Evolutionary conservation across 768 basidiomycete species (phyloP), one percentile per base, ranked within the genome.

Genomic region (Sarcodon aspratus): DNA sequence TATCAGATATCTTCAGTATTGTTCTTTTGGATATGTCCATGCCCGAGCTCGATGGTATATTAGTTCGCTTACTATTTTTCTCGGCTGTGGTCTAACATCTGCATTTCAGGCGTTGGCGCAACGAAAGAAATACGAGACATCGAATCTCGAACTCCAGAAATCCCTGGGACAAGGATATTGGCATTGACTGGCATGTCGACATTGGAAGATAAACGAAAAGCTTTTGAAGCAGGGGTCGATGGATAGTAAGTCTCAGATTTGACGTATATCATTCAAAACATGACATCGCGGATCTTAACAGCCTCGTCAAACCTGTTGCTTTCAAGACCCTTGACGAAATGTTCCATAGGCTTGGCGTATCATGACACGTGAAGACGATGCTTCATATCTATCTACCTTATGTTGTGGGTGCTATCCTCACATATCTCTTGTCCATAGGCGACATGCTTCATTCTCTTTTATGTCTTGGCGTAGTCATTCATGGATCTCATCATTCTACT

Each of bases 171-270:
- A 27, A 73, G 80, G 50, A 93, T 96, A 46, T 69, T 96, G 43
- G 94, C 93, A 3, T 67, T 97, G 50, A 96, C 93, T 1, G 94
- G 94, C 17, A 85, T 91, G 80, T 94, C 94, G 13, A 90, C 93
- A 7, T 65, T 87, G 5, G 94, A 96, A 60, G 91, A 97, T 63
- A 95, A 94, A 63, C 75, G 88, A 18, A 75, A 79, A 55, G 94
- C 94, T 1, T 95, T 95, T 54, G 83, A 88, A 42, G 88, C 87
- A 46, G 94, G 94, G 0, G 91, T 97, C 46, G 89, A 96, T 55
- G 93, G 94, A 68, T 95, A 95, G 91, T 94, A 59, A 54, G 89
- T 80, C n/a, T 15, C 33, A 45, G 33, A 3, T 21, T 27, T 47
- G 36, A 33, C n/a, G 12, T 44, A 12, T 2, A 27, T 36, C 32